Evolutionary conservation across 805 yeast genomes (phyloP).

Genomic region (Cyberlindnera petersonii): DNA sequence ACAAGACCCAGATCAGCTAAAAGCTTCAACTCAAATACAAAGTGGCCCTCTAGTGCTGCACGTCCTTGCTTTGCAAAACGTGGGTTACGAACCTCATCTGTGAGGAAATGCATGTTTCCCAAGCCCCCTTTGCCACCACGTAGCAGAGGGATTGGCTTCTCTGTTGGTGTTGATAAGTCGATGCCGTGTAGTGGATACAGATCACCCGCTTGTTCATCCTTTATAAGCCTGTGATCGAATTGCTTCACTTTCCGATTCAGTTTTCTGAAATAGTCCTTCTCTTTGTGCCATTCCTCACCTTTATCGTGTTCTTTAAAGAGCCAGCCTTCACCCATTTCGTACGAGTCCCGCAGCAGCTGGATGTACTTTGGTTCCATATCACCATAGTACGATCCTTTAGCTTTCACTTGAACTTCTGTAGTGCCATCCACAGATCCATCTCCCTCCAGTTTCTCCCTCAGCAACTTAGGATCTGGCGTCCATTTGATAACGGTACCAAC

Average conservation of each 20-base stretch:
- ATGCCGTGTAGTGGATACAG: conserved; percentile 77
- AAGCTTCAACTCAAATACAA: conserved; percentile 78
- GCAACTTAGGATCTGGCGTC: conserved; percentile 67
- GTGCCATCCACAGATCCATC: conserved; percentile 22
- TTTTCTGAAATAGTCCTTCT: conserved; percentile 60
- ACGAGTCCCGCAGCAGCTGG: conserved; percentile 63
- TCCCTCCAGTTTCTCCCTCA: conserved; percentile 25
- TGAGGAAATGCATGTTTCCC: conserved; percentile 93
- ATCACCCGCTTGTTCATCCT: conserved; percentile 60
- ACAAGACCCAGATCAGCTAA: conserved; percentile 93
- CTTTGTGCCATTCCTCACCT: conserved; percentile 64
- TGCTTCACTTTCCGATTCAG: conserved; percentile 60
- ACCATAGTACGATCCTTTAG: conserved; percentile 25
- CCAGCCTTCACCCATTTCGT: conserved; percentile 82
- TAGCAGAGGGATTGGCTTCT: conserved; percentile 63
- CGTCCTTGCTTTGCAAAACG: conserved; percentile 83
- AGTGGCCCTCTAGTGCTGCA: conserved; percentile 56
- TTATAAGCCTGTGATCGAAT: conserved; percentile 56
- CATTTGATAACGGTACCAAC: conserved; percentile 85
- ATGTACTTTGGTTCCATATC: conserved; percentile 38
- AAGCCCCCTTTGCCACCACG: conserved; percentile 92
- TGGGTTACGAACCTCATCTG: conserved; percentile 82
- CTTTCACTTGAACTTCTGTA: conserved; percentile 33
- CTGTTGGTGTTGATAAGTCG: conserved; percentile 60
- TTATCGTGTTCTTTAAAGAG: conserved; percentile 62